phyloP scores from a whole-genome alignment of 441 rosid species.

The Pelargonium fulgidum region DNA sequence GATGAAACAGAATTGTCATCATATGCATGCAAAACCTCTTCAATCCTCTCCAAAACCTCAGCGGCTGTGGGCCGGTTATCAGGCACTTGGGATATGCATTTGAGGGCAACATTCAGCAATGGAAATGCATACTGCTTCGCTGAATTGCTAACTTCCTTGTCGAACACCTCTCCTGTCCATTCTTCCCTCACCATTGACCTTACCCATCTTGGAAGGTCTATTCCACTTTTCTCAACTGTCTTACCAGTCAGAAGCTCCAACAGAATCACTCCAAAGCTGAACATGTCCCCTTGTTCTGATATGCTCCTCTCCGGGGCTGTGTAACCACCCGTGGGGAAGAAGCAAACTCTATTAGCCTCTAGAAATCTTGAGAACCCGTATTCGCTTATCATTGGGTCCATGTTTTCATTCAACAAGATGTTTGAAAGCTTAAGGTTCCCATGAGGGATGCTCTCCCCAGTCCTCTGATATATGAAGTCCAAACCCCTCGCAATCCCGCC shows the following conservation, averaged over 20 bases:
- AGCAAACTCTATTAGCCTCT: constrained; percentile 23
- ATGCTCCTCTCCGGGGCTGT: constrained; percentile 37
- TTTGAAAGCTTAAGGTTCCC: constrained; percentile 62
- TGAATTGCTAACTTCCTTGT: constrained; percentile 36
- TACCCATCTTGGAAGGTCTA: constrained; percentile 60
- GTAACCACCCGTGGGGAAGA: constrained; percentile 29
- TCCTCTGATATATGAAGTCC: constrained; percentile 39
- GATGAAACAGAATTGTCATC: constrained; percentile 33
- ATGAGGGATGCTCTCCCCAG: constrained; percentile 31
- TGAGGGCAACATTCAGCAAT: constrained; percentile 42
- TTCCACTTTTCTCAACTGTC: constrained; percentile 37
- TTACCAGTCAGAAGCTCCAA: constrained; percentile 50
- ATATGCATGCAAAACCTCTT: constrained; percentile 29
- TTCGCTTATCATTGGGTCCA: constrained; percentile 45
- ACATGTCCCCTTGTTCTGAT: constrained; percentile 45
- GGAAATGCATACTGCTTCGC: constrained; percentile 49
- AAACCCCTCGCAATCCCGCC: constrained; percentile 46
- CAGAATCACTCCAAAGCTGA: constrained; percentile 45
- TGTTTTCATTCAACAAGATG: constrained; percentile 33
- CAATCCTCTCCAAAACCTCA: constrained; percentile 42
- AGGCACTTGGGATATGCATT: constrained; percentile 37
- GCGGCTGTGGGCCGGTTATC: constrained; percentile 35
- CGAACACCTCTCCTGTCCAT: constrained; percentile 69
- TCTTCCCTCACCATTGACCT: constrained; percentile 55
- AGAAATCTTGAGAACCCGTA: constrained; percentile 32